Percentiles rank a stretch among this genome's conserved stretches.
Evolutionary conservation across 1,284 basidiomycete genomes (phyloP).

Genomic region (Somion occarium): DNA sequence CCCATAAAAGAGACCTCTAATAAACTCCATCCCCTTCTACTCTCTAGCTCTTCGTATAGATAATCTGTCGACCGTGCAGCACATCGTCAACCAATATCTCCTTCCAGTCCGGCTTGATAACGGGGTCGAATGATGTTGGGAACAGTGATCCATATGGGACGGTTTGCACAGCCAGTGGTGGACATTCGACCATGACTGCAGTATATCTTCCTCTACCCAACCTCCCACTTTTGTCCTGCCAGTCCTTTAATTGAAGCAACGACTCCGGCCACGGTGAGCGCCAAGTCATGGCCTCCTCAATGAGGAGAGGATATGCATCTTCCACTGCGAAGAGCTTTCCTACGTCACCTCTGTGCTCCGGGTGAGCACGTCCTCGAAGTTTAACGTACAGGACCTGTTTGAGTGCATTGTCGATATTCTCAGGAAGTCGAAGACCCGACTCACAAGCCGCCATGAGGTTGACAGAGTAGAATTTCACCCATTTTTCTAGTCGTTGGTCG

Average conservation of each 20-base stretch:
- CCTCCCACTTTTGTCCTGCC: constrained; percentile 19
- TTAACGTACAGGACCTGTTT: constrained; percentile 21
- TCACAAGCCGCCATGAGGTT: constrained; percentile 22
- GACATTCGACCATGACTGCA: constrained; percentile 22
- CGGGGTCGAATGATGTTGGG: too few species aligned
- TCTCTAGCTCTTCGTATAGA: too few species aligned
- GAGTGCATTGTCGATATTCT: constrained; percentile 16
- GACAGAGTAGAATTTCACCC: constrained; percentile 22
- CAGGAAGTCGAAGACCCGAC: constrained; percentile 19
- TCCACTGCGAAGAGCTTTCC: constrained; percentile 21
- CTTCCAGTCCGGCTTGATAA: too few species aligned
- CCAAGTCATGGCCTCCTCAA: constrained; percentile 16
- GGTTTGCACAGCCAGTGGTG: constrained; percentile 22
- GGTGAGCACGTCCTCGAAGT: constrained; percentile 13
- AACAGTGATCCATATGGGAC: constrained; percentile 26
- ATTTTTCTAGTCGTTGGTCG: constrained; percentile 26
- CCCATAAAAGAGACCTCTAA: too few species aligned
- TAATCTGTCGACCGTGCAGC: too few species aligned
- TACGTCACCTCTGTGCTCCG: constrained; percentile 16
- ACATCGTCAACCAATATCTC: too few species aligned
- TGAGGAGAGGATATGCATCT: constrained; percentile 15
- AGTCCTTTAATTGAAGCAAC: constrained; percentile 16
- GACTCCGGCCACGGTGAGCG: constrained; percentile 22
- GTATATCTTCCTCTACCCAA: constrained; percentile 15
- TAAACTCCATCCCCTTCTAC: too few species aligned